Base-by-base conservation (phyloP, 768 basidiomycete genomes). In the Agaricus blazei region DNA sequence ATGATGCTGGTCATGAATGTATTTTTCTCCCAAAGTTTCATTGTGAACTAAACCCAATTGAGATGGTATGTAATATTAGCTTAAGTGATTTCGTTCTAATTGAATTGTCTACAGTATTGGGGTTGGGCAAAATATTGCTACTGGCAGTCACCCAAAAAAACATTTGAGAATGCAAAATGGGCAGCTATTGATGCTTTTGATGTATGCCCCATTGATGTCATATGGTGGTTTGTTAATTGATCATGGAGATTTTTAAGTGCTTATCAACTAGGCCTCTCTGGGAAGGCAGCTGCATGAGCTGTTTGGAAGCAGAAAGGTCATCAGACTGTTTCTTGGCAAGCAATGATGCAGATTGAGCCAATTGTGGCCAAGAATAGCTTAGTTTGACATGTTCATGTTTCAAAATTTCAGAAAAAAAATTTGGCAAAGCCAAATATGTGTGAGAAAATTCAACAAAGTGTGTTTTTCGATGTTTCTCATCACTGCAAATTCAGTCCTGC, bases 91-190 rank as follows among this genome's bases (percentile, higher is more conserved):
- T 11, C 44, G 29, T 43, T 29, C 12, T 48, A 3, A 38, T 27
- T 15, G 44, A 29, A 19, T 52, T 29, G 12, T 31, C 23, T 49
- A 46, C 47, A 70, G 65, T 70, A 72, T 42, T 73, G 71, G 69
- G 69, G 70, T 0, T 74, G 70, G 70, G 63, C 54, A 37, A 75
- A 75, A 51, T 74, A 71, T 52, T 51, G 63, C 0, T 74, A 72
- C 58, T 41, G 65, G 12, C 61, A 73, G 54, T 59, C 64, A 1
- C 46, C 43, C 36, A 72, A 72, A 56, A 55, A 48, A 24, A 62
- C 48, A 15, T 75, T 73, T 57, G 59, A 58, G 19, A 60, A 60
- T 1, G 66, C 69, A 15, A 74, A 72, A 53, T 28, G 62, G 4
- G 56, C 60, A 0, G 61, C 63, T 3, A 11, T 54, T 2, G 44